phyloP scores from a whole-genome alignment of 1,139 yeast genomes.

The Lodderomyces elongisporus region DNA sequence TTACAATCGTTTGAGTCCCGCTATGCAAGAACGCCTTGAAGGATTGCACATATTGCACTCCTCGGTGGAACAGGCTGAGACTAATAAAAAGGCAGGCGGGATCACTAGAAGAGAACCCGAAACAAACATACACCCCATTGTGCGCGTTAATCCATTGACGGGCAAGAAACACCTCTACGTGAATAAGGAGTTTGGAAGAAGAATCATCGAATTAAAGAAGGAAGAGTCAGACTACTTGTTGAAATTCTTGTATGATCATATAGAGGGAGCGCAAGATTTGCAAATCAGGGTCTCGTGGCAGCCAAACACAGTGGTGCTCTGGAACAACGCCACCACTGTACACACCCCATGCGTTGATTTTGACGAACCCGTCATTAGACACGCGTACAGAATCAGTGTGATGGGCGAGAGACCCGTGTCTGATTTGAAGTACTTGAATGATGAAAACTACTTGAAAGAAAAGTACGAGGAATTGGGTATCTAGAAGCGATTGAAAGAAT shows the following conservation, averaged over 20 bases:
- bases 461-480: slow-evolving; percentile 10
- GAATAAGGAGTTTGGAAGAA: slow-evolving; percentile 23
- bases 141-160: slow-evolving; percentile 26
- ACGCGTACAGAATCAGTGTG: slow-evolving; percentile 36
- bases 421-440: slow-evolving; percentile 19
- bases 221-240: slow-evolving; percentile 24
- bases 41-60: slow-evolving; percentile 22
- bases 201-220: slow-evolving; percentile 23
- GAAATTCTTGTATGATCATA: slow-evolving; percentile 20
- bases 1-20: slow-evolving; percentile 25
- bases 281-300: slow-evolving; percentile 57
- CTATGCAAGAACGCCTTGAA: slow-evolving; percentile 23
- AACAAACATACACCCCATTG: slow-evolving; percentile 24
- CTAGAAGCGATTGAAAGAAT: slow-evolving; percentile 1
- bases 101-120: slow-evolving; percentile 24
- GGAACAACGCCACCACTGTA: slow-evolving; percentile 23
- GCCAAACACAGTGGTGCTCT: slow-evolving; percentile 29
- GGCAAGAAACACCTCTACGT: slow-evolving; percentile 20
- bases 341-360: slow-evolving; percentile 24
- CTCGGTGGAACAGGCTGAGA: slow-evolving; percentile 20
- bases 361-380: slow-evolving; percentile 18
- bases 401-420: slow-evolving; percentile 23
- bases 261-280: slow-evolving; percentile 41
- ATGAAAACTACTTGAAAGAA: slow-evolving; percentile 12
- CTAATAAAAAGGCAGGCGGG: slow-evolving; percentile 19